A percentile compares a stretch with the other conserved stretches of the same genome.
These are phyloP conservation scores for Xylariaceae sp. DNA, from an alignment of 2,329 filamentous ascomycete species.

Conservation along the genomic window DNA sequence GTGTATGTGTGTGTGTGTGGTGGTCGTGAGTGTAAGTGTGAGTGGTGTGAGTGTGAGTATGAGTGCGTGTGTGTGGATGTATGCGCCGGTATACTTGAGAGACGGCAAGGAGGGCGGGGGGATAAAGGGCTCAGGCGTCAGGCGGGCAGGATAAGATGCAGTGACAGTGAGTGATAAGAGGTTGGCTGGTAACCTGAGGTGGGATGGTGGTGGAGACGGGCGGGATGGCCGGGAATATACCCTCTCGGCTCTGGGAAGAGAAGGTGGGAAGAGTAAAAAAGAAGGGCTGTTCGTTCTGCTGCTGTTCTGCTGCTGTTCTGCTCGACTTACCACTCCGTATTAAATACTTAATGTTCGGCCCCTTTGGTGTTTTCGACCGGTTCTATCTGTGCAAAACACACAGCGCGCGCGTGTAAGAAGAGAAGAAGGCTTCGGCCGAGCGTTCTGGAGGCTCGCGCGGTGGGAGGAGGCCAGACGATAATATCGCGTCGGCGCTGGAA, in stretches of 20 bases:
- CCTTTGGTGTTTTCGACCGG: slow-evolving; percentile 16
- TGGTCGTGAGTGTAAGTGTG: no score
- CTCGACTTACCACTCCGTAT: slow-evolving; percentile 12
- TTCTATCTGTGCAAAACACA: slow-evolving; percentile 17
- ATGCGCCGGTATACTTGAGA: no score
- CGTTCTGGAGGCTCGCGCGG: background rate
- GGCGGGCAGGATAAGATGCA: slow-evolving; percentile 13
- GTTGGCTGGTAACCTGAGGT: slow-evolving; percentile 15
- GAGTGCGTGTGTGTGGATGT: no score
- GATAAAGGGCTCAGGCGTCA: slow-evolving; percentile 15
- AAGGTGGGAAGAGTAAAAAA: slow-evolving; percentile 9
- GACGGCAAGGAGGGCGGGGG: slow-evolving; percentile 12
- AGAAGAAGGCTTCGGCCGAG: slow-evolving; percentile 2
- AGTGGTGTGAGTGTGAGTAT: no score
- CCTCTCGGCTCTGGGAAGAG: slow-evolving; percentile 10
- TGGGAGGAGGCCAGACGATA: no score
- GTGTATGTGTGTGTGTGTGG: no score
- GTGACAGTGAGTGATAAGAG: slow-evolving; percentile 16
- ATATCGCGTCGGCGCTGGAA: slow-evolving; percentile 1
- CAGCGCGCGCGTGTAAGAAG: slow-evolving; percentile 13
- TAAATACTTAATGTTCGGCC: no score
- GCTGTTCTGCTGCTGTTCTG: no score
- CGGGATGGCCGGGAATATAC: slow-evolving; percentile 16
- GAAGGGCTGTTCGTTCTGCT: no score
- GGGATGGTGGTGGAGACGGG: slow-evolving; percentile 11